These are phyloP conservation scores for Apiospora pterosperma DNA, from an alignment of 2,329 filamentous ascomycete genomes.

Conservation along the genomic window DNA sequence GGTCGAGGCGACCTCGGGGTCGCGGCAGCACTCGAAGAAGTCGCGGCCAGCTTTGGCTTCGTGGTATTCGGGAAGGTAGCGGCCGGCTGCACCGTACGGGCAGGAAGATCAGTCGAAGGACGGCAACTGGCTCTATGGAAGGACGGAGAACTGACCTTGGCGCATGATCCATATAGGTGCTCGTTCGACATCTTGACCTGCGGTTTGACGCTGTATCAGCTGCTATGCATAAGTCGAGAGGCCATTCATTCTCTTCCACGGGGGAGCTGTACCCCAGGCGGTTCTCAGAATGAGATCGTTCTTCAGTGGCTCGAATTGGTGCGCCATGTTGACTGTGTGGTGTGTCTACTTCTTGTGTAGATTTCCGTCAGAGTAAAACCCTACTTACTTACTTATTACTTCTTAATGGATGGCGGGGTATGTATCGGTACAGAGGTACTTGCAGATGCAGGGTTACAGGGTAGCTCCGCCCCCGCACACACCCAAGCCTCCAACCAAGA, in stretches of 20 bases:
- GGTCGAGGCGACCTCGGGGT: slow-evolving; percentile 87
- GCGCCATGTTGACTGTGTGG: slow-evolving; percentile 51
- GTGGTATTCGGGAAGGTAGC: slow-evolving; percentile 97
- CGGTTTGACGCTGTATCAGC: background rate
- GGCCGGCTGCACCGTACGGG: slow-evolving; percentile 61
- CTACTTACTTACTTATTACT: too few relatives aligned
- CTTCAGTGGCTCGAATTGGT: slow-evolving; percentile 77
- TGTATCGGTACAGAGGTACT: background rate
- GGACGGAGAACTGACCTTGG: slow-evolving; percentile 66
- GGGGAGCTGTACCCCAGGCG: slow-evolving; percentile 66
- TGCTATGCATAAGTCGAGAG: background rate
- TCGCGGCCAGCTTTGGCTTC: slow-evolving; percentile 86
- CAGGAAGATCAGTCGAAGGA: slow-evolving; percentile 3
- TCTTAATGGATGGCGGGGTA: background rate
- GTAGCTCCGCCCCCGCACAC: background rate
- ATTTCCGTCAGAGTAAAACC: too few relatives aligned
- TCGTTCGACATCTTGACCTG: slow-evolving; percentile 86
- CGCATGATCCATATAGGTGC: slow-evolving; percentile 99
- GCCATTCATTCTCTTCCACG: background rate
- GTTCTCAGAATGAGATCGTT: slow-evolving; percentile 91
- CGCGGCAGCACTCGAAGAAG: slow-evolving; percentile 97
- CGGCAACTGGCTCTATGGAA: background rate
- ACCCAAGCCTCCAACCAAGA: too few relatives aligned
- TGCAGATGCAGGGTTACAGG: background rate
- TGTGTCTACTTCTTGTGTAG: too few relatives aligned